Base-by-base conservation (phyloP, 2,329 filamentous ascomycete genomes). In the Thelonectria discophora region DNA sequence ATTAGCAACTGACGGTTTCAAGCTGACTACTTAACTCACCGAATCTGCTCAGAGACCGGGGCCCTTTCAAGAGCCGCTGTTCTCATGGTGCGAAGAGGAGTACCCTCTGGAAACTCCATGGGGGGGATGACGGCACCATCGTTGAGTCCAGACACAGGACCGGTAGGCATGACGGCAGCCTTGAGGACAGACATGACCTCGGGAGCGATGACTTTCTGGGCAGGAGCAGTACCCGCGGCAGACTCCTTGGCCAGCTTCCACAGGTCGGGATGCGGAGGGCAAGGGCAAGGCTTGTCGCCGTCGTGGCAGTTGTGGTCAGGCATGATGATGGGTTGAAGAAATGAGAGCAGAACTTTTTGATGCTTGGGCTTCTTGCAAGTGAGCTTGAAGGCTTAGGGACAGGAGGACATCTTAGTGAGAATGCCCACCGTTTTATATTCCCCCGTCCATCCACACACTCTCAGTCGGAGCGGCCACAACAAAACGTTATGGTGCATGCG, bases 291-390 rank as follows among this genome's bases (percentile, higher is more conserved):
- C 42, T 13, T 18, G 18, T 45, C 42, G 42, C 42, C 42, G 42
- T 18, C 17, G 12, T 45, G 42, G 42, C 42, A 45, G 8, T 20
- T 17, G 17, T 45, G 42, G 17, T 45, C 18, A 45, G 24, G 17
- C 42, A 45, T 45, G 42, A 45, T 45, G 42, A 24, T 45, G 11
- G 42, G 30, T 58, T 59, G 39, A 66, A 8, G 61, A 50, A 24
- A 60, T 56, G 52, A 64, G 43, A 52, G 10, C 30, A 42, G 24
- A 6, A 50, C 27, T 21, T 46, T 15, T 21, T 45, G 18, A 24
- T 10, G 24, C 18, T 20, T 13, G 21, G 17, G 5, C 9, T 45
- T 18, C 7, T 10, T 21, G 18, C 11, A 11, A 24, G 6, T 45
- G 17, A 45, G 42, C 18, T 13, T 45, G 11, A 42, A 18, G 39